Evolutionary conservation across 1,284 basidiomycete genomes (phyloP).

Genomic region (Abortiporus biennis): DNA sequence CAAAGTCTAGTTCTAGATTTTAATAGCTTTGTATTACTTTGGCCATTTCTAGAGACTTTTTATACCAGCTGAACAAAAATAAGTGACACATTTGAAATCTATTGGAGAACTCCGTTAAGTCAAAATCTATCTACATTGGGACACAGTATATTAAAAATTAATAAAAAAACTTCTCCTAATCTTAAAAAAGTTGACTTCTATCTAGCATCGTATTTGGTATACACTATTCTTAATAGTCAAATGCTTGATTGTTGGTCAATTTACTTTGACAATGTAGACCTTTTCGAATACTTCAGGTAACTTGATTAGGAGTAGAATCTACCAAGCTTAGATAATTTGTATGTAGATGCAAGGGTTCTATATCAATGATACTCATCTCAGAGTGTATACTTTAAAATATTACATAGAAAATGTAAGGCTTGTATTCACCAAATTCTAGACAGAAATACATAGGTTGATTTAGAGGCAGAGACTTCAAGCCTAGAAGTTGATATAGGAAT

Average conservation of each 20-base stretch:
- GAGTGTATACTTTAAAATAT: constrained; percentile 1
- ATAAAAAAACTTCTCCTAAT: constrained; percentile 17
- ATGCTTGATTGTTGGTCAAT: constrained; percentile 25
- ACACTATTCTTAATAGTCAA: constrained; percentile 20
- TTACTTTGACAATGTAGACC: constrained; percentile 5
- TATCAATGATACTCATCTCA: constrained; percentile 3
- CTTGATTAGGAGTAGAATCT: constrained; percentile 2
- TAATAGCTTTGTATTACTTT: constrained; percentile 12
- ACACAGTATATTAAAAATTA: constrained; percentile 20
- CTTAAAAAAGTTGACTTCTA: constrained; percentile 26
- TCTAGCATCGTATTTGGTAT: constrained; percentile 15
- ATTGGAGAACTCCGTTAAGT: constrained; percentile 16
- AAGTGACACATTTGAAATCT: constrained; percentile 14
- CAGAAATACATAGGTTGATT: neutral
- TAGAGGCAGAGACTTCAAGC: neutral
- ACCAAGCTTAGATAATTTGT: constrained; percentile 1
- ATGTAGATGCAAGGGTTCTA: neutral
- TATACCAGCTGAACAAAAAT: constrained; percentile 22
- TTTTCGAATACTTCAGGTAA: constrained; percentile 9
- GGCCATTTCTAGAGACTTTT: constrained; percentile 20
- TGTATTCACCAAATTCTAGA: too few relatives aligned
- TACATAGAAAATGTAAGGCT: neutral
- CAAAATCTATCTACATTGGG: constrained; percentile 21
- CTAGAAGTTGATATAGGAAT: neutral
- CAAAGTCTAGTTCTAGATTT: constrained; percentile 20